phyloP scores from a whole-genome alignment of 768 basidiomycete species.

The Lepiota venenata region DNA sequence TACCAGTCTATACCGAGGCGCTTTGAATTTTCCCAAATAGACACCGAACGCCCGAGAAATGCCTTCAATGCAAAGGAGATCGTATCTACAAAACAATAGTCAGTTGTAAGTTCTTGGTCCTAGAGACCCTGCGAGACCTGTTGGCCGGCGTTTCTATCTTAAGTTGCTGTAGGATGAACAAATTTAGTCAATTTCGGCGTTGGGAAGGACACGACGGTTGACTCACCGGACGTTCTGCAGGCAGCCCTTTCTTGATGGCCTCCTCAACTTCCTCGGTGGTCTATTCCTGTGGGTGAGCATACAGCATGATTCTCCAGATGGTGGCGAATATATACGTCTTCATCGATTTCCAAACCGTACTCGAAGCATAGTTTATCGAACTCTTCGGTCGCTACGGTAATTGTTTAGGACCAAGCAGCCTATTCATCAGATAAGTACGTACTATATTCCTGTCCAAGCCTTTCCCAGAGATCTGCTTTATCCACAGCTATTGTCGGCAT shows the following conservation, averaged over 20 bases:
- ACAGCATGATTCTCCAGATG: not conserved
- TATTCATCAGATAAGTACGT: constrained; percentile 14
- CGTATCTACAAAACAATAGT: constrained; percentile 61
- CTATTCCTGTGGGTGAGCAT: constrained; percentile 34
- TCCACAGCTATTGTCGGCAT: constrained; percentile 98
- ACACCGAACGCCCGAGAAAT: constrained; percentile 82
- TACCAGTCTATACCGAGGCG: constrained; percentile 73
- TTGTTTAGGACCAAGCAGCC: constrained; percentile 11
- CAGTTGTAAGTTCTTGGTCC: not conserved
- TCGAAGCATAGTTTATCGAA: constrained; percentile 97
- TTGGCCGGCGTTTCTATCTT: constrained; percentile 99
- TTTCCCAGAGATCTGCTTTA: constrained; percentile 90
- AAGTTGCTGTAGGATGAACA: constrained; percentile 61
- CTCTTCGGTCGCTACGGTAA: constrained; percentile 75
- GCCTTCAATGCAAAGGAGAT: constrained; percentile 96
- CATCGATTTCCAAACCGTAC: constrained; percentile 96
- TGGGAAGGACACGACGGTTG: not conserved
- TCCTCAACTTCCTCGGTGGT: constrained; percentile 87
- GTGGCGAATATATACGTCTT: constrained; percentile 67
- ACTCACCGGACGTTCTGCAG: constrained; percentile 78
- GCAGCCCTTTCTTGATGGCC: constrained; percentile 77
- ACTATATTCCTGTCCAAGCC: constrained; percentile 85
- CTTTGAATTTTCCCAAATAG: constrained; percentile 68
- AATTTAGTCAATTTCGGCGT: constrained; percentile 4
- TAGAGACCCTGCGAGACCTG: constrained; percentile 43